Evolutionary conservation across 2,329 filamentous ascomycete species (phyloP), one percentile per base, ranked within the genome.

Genomic region (Colletotrichum gigasporum): DNA sequence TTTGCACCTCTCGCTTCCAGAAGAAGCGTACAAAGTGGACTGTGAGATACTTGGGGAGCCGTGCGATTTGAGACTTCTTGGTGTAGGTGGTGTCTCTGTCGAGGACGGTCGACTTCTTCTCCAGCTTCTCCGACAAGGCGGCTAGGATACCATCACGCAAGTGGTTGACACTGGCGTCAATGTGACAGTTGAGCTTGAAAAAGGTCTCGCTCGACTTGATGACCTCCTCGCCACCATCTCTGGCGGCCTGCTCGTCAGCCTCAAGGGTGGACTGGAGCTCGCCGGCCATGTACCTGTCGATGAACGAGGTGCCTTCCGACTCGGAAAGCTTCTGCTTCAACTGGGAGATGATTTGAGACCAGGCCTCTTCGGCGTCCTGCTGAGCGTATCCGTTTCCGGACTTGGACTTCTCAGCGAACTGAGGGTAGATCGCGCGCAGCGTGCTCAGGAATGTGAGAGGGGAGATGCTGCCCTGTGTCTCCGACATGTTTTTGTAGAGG

Each of bases 21-120:
- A 95, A 97, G 82, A 99, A 99, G 68, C 96, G 93, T 60, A 99
- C 92, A 76, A 99, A 97, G 78, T 99, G 96, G 4, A 99, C 93
- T 0, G 96, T 96, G 44, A 99, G 85, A 76, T 99, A 97, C 78
- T 97, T 97, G 16, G 96, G 96, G 50, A 97, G 83, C 18, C 95
- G 90, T 10, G 94, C 88, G 71, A 99, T 96, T 74, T 90, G 89
- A n/a, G 93, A 96, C 3, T 87, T 91, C 80, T 97, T 97, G 51
- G 94, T 97, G 79, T 97, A 99, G 2, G 87, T 79, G 8, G 93
- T 91, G 73, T 97, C 89, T 44, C 93, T 88, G 60, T 85, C 92
- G 7, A 99, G 85, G 3, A 86, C 85, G 41, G 90, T 87, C 0
- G 94, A 98, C 58, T 84, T 86, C 83, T 99, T 99, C 81, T 98